Evolutionary conservation across 75 land plant species (phyloP).

Genomic region (Pinus tabuliformis): DNA sequence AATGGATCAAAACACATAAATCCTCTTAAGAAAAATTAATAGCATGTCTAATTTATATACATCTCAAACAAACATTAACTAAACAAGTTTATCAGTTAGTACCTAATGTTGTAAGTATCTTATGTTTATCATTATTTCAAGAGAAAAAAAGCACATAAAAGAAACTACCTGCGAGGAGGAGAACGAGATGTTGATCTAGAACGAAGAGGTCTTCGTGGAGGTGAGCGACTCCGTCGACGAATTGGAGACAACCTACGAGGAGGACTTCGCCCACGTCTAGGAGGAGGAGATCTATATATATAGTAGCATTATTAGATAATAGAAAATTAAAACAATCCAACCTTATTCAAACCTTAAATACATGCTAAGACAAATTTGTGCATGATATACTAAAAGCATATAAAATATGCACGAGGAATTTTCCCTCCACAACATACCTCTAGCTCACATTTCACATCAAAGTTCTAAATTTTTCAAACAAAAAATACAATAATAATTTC

Average conservation of each 20-base stretch:
- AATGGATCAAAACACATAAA: neutral
- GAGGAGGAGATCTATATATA: slow-evolving; percentile 51
- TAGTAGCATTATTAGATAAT: neutral
- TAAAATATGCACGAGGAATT: no score
- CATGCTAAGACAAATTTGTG: no score
- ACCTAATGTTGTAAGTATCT: neutral
- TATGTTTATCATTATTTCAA: neutral
- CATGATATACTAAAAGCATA: no score
- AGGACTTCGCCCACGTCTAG: slow-evolving; percentile 73
- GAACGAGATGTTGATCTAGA: slow-evolving; percentile 84
- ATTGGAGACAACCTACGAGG: slow-evolving; percentile 79
- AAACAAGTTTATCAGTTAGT: neutral
- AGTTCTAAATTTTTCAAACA: no score
- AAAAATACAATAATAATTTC: neutral
- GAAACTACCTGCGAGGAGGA: slow-evolving; percentile 72
- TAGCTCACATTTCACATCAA: no score
- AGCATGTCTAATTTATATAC: neutral
- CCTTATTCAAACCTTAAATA: neutral
- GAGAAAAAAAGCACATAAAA: neutral
- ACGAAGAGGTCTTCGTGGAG: slow-evolving; percentile 70
- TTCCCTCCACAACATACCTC: no score
- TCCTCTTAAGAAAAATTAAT: neutral
- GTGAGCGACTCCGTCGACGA: slow-evolving; percentile 76
- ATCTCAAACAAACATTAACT: neutral
- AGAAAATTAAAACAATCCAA: neutral